phyloP scores from a whole-genome alignment of 805 yeast genomes.

The Debaryomyces tyrocola region DNA sequence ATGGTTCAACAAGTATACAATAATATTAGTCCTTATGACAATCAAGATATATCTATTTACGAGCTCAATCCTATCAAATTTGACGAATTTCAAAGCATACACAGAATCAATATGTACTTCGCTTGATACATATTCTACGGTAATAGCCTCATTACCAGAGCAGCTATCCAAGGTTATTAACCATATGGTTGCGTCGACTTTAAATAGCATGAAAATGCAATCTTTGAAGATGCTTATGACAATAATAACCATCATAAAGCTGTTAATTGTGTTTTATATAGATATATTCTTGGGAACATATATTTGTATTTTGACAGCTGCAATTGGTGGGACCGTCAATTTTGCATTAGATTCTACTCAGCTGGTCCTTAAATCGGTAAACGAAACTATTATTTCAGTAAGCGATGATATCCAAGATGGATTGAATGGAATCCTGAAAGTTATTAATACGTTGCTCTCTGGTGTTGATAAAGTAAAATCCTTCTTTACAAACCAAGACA shows the following conservation, averaged over 20 bases:
- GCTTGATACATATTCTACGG: slow-evolving; percentile 39
- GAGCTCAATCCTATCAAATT: slow-evolving; percentile 33
- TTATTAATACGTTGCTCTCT: slow-evolving; percentile 55
- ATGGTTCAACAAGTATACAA: slow-evolving; percentile 65
- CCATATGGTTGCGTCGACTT: slow-evolving; percentile 43
- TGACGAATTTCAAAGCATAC: slow-evolving; percentile 39
- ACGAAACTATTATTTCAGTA: slow-evolving; percentile 53
- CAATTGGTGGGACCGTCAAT: slow-evolving; percentile 69
- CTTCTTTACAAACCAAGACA: slow-evolving; percentile 46
- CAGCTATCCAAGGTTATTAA: slow-evolving; percentile 58
- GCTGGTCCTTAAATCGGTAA: slow-evolving; percentile 56
- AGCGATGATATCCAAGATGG: slow-evolving; percentile 68
- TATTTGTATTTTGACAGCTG: slow-evolving; percentile 75
- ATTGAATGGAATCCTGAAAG: slow-evolving; percentile 54
- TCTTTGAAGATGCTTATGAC: slow-evolving; percentile 44
- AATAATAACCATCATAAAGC: slow-evolving; percentile 56
- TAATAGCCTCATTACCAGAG: slow-evolving; percentile 48
- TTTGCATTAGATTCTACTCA: slow-evolving; percentile 76
- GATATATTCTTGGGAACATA: slow-evolving; percentile 84
- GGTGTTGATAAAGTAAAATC: slow-evolving; percentile 53
- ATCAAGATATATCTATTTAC: slow-evolving; percentile 63
- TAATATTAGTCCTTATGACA: slow-evolving; percentile 53
- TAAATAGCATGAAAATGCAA: slow-evolving; percentile 50
- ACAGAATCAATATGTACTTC: slow-evolving; percentile 44
- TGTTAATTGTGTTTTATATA: slow-evolving; percentile 60